Evolutionary conservation across 2,329 filamentous ascomycete genomes (phyloP).

Genomic region (Rutstroemia sp.): DNA sequence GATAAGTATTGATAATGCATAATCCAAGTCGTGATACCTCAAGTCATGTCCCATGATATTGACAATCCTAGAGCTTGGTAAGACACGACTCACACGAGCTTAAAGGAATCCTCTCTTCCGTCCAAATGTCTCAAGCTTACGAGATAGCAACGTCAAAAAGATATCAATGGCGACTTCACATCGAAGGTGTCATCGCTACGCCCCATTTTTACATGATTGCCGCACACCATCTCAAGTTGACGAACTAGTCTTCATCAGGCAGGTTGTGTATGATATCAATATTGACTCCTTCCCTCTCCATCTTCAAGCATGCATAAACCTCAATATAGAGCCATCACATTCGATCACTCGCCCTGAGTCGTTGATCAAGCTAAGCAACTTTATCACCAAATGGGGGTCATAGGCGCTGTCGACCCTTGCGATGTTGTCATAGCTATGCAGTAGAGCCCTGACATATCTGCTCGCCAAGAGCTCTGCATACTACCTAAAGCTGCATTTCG

Average conservation of each 20-base stretch:
- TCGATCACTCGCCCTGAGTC: neutral
- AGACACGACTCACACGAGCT: too few species aligned
- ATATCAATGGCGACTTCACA: neutral
- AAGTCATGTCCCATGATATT: neutral
- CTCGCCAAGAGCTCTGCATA: neutral
- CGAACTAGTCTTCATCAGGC: conserved; percentile 3
- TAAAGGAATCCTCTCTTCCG: neutral
- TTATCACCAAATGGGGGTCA: neutral
- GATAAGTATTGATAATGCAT: neutral
- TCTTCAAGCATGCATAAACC: neutral
- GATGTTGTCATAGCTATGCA: neutral
- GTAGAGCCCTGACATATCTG: neutral
- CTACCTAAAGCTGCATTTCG: neutral
- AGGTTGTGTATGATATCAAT: neutral
- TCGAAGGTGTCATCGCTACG: neutral
- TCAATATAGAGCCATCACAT: neutral
- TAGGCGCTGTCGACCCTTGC: neutral
- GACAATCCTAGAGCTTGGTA: neutral
- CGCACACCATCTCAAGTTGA: neutral
- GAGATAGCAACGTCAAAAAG: neutral
- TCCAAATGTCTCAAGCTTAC: neutral
- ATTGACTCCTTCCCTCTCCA: conserved; percentile 2
- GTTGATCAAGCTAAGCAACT: neutral
- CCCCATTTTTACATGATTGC: neutral
- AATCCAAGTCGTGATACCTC: neutral